Percentiles rank a stretch among this genome's conserved stretches.
Evolutionary conservation across 2,329 filamentous ascomycete species (phyloP).

Genomic region (Sphaerostilbella broomeana): DNA sequence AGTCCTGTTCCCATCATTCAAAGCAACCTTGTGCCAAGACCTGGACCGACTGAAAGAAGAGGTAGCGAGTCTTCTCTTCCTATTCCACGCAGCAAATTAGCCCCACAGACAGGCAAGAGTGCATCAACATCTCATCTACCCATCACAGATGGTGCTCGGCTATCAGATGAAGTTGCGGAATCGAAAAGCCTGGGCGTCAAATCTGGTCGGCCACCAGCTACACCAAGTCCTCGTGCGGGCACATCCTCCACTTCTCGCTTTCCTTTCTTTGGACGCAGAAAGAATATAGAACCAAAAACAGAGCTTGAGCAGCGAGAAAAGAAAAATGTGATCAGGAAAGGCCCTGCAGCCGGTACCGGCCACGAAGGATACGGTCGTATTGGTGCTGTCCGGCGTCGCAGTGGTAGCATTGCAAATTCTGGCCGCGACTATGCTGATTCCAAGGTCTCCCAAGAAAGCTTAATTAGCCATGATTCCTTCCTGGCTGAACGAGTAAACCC

Average conservation of each 20-base stretch:
- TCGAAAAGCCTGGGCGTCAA: conserved; percentile 19
- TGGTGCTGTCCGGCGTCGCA: conserved; percentile 55
- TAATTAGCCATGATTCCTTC: conserved; percentile 48
- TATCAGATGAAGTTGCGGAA: conserved; percentile 14
- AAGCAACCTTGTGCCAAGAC: conserved; percentile 50
- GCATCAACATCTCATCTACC: conserved; percentile 28
- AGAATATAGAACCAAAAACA: conserved; percentile 48
- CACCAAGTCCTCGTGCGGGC: conserved; percentile 48
- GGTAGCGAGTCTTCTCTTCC: conserved; percentile 34
- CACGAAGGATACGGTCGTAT: conserved; percentile 78
- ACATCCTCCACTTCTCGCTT: conserved; percentile 59
- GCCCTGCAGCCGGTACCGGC: conserved; percentile 85
- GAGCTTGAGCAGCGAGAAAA: conserved; percentile 42
- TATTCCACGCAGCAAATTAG: conserved; percentile 30
- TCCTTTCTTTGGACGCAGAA: conserved; percentile 70
- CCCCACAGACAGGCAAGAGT: conserved; percentile 24
- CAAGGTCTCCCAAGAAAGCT: conserved; percentile 46
- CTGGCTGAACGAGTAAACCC: conserved; percentile 57
- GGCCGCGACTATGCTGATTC: conserved; percentile 38
- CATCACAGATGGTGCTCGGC: conserved; percentile 16
- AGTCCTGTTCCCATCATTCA: conserved; percentile 51
- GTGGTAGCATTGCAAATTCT: conserved; percentile 48
- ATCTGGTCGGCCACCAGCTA: conserved; percentile 27
- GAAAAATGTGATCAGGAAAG: conserved; percentile 50
- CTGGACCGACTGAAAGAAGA: conserved; percentile 39